Base-by-base conservation (phyloP, 768 basidiomycete genomes). In the Rhizopogon vinicolor region DNA sequence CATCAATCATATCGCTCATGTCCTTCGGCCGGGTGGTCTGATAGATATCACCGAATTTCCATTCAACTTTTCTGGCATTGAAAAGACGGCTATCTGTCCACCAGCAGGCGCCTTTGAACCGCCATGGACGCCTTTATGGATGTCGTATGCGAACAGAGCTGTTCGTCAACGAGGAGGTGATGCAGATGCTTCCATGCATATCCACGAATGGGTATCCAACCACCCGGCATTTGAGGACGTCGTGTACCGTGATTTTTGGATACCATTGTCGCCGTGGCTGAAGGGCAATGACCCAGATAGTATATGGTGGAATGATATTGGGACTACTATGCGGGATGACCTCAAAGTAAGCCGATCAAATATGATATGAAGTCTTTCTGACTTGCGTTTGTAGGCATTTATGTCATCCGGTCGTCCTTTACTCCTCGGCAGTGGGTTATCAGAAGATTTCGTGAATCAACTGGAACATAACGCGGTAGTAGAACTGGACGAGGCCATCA, bases 1-100 rank as follows among this genome's bases (percentile, higher is more conserved):
- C 58, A 77, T 91, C 51, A 76, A 89, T 67, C 84, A 90, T 51
- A 84, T 89, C 44, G 74, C 77, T 37, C 80, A 78, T 52, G 80
- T 85, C 45, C 76, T 92, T 42, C 80, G 87, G 44, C 87, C 88
- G 1, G 82, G 83, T 25, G 90, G 90, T 31, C 74, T 91, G 31
- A 65, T 89, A 55, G 76, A 85, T 50, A 58, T 90, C 14, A 71
- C 79, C 52, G 90, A 92, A 71, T 87, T 82, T 62, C 86, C 87
- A 51, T 91, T 87, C 63, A 65, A 71, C 54, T 72, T 81, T n/a
- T 84, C 88, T 60, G 85, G 83, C 59, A 54, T 54, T 16, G 69
- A 86, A 55, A 75, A 76, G 59, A 65, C 65, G 19, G 75, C 73
- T 3, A 67, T 85, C 41, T 63, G 75, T n/a, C 62, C 74, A 2